Evolutionary conservation across 805 yeast species (phyloP), one percentile per base, ranked within the genome.

Genomic region (Babjeviella inositovora): DNA sequence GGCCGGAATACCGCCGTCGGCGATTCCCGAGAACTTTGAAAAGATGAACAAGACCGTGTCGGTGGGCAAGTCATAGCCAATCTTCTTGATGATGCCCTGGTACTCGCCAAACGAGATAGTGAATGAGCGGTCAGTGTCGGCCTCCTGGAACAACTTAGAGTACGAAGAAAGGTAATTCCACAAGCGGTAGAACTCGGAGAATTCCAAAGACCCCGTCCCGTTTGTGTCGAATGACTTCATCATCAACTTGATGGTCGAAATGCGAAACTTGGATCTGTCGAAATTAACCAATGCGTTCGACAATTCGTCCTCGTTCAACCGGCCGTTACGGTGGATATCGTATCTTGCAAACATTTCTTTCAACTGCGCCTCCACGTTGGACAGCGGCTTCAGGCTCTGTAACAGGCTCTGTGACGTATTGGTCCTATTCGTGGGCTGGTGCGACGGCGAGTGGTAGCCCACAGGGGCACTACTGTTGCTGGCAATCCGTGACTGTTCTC

Each of bases 121-220:
- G 1, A 73, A 70, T 20, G 65, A 62, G 28, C 50, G 50, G 39
- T 70, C 63, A n/a, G 52, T 35, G 33, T 75, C 84, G 23, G 70
- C 73, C 33, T 61, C 61, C 23, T 65, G 57, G 34, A 75, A 74
- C 6, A 69, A 50, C 38, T 62, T 68, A 27, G 71, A 62, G 67
- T 80, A 74, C 22, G 74, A 74, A 11, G 66, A 51, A 20, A 74
- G 47, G 33, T 73, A 70, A 36, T 70, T 68, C 80, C 81, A 71
- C 26, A 74, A 47, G 28, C 70, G 68, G 24, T 63, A 65, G 35
- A 74, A 74, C 43, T 74, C 84, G 23, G 58, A 66, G 31, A 67
- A 69, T 21, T 59, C 55, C 8, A 63, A 45, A 3, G 57, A 43
- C 6, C 59, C 51, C 13, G 52, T 52, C 10, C 49, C 45, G 29